A percentile compares a stretch with the other conserved stretches of the same genome.
Conservation (phyloP, 2,329 filamentous ascomycete genomes). For the Aureobasidium mangrovei region DNA sequence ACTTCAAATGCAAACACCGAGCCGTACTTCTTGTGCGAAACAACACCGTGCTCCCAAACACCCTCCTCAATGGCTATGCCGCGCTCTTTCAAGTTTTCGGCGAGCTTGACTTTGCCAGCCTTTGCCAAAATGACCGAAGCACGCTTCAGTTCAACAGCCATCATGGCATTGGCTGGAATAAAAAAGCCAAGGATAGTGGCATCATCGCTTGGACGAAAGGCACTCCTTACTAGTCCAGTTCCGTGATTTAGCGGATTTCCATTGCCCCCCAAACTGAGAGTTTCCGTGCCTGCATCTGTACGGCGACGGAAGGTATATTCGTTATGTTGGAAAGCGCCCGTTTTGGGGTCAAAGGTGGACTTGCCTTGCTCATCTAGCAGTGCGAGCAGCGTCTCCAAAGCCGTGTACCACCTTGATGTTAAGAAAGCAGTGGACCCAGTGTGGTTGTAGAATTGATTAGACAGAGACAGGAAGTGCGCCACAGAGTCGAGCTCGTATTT, state of each 20-base stretch:
- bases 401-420: constrained; percentile 66
- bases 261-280: constrained; percentile 67
- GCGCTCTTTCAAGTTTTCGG: constrained; percentile 44
- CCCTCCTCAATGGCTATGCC: constrained; percentile 62
- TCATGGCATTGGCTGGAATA: constrained; percentile 93
- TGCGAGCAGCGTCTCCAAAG: constrained; percentile 62
- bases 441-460: constrained; percentile 76
- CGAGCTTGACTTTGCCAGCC: constrained; percentile 47
- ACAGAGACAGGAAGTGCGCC: constrained; percentile 78
- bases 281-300: constrained; percentile 81
- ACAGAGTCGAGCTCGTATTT: constrained; percentile 98
- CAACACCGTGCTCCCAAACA: constrained; percentile 75
- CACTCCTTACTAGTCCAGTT: constrained; percentile 79
- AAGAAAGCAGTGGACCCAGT: constrained; percentile 73
- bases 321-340: constrained; percentile 58
- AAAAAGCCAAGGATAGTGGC: constrained; percentile 90
- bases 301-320: constrained; percentile 78
- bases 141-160: constrained; percentile 77
- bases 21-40: constrained; percentile 65
- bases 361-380: constrained; percentile 71
- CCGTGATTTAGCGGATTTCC: constrained; percentile 85
- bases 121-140: constrained; percentile 60
- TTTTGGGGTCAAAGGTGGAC: constrained; percentile 66
- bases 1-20: constrained; percentile 81
- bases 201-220: constrained; percentile 91